These are phyloP conservation scores for Spathaspora hagerdaliae DNA, from an alignment of 805 yeast species.

Conservation along the genomic window DNA sequence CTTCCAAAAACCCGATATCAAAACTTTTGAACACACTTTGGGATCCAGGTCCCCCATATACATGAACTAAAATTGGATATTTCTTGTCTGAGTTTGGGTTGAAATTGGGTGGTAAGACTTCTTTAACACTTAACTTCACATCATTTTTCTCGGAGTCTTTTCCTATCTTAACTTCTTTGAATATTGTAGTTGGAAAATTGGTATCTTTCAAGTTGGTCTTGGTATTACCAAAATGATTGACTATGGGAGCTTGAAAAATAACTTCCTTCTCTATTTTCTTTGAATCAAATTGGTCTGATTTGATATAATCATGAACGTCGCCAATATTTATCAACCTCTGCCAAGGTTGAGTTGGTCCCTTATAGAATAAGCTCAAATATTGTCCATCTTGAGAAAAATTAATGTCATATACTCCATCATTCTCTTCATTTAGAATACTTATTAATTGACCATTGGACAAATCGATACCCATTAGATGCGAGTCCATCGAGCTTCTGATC, in stretches of 20 bases:
- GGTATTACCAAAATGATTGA: slow-evolving; percentile 17
- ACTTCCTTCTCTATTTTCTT: slow-evolving; percentile 6
- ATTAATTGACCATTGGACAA: slow-evolving; percentile 25
- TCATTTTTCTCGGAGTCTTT: slow-evolving; percentile 23
- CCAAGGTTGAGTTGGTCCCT: slow-evolving; percentile 76
- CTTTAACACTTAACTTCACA: slow-evolving; percentile 48
- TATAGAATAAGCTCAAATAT: slow-evolving; percentile 59
- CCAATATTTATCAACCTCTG: slow-evolving; percentile 59
- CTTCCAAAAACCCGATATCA: slow-evolving; percentile 53
- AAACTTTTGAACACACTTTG: slow-evolving; percentile 49
- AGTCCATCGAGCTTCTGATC: slow-evolving; percentile 69
- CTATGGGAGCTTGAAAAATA: slow-evolving; percentile 9
- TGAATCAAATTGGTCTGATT: slow-evolving; percentile 4
- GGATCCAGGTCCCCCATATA: slow-evolving; percentile 83
- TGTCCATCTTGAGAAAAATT: slow-evolving; percentile 74
- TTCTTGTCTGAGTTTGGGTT: slow-evolving; percentile 31
- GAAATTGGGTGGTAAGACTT: slow-evolving; percentile 58
- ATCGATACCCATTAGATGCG: slow-evolving; percentile 71
- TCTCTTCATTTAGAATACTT: slow-evolving; percentile 45
- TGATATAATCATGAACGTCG: slow-evolving; percentile 13
- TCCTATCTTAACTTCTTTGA: slow-evolving; percentile 25
- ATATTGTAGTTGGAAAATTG: slow-evolving; percentile 50
- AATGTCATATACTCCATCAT: slow-evolving; percentile 61
- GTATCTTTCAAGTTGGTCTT: slow-evolving; percentile 21
- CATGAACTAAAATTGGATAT: slow-evolving; percentile 64